Evolutionary conservation across 73 alveolate genomes (phyloP).

Genomic region (Durusdinium trenchii): DNA sequence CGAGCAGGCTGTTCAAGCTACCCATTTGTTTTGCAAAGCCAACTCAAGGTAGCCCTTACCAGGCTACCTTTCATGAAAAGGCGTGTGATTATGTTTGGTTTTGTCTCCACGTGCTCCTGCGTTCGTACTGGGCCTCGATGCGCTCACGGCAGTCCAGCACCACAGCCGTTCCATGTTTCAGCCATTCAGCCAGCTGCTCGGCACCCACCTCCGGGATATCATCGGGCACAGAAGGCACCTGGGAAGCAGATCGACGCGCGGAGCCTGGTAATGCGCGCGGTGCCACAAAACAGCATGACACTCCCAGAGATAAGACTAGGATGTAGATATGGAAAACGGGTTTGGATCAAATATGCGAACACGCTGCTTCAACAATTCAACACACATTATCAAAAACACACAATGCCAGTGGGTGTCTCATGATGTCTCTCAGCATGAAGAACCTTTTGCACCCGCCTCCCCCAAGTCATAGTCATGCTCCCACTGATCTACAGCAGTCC

Average conservation of each 20-base stretch:
- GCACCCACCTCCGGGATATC: constrained; percentile 64
- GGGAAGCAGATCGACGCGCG: not conserved
- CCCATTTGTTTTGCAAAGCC: too few relatives aligned
- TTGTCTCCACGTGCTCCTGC: not conserved
- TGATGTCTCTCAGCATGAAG: not conserved
- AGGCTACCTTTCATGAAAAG: too few relatives aligned
- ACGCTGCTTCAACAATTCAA: not conserved
- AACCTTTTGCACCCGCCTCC: not conserved
- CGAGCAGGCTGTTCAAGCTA: too few relatives aligned
- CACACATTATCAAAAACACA: not conserved
- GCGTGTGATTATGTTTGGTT: too few relatives aligned
- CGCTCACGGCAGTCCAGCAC: constrained; percentile 76
- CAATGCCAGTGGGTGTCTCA: not conserved
- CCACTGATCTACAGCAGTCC: constrained; percentile 87
- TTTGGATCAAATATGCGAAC: too few relatives aligned
- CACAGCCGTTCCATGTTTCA: not conserved
- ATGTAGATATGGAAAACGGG: too few relatives aligned
- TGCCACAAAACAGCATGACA: not conserved
- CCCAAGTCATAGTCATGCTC: constrained; percentile 85
- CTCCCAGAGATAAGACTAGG: too few relatives aligned
- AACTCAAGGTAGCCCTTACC: too few relatives aligned
- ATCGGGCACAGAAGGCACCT: constrained; percentile 79
- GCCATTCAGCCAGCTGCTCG: constrained; percentile 61
- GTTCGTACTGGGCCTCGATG: constrained; percentile 74
- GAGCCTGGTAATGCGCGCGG: not conserved